Evolutionary conservation across 495 filamentous ascomycete species (phyloP), one percentile per base, ranked within the genome.

Genomic region (Aspergillus biplanus): DNA sequence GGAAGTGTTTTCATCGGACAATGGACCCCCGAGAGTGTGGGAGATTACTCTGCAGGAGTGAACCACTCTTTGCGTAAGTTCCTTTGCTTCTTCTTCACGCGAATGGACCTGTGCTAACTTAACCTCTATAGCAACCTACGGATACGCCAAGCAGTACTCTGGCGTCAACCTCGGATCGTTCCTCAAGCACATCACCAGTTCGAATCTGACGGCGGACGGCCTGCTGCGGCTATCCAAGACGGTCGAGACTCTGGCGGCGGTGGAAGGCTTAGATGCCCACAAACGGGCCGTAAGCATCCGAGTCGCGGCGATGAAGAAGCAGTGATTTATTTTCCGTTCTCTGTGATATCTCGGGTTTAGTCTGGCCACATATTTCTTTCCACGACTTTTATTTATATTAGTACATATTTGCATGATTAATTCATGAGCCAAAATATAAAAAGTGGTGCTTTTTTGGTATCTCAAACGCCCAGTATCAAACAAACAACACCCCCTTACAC

Each of bases 11-110:
- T 99, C 72, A 87, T 97, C 56, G 95, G 95, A 4, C 82, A 87
- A 58, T 99, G 95, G 95, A 97, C 95, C 3, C 95, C 95, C 0
- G 95, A 99, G 78, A 93, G 89, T 67, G 95, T 99, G 15, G 95
- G 95, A 27, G 95, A 99, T 73, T 99, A 99, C 78, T 96, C 92
- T 55, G 95, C 96, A 18, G 95, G 95, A 67, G 93, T 97, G 9
- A 99, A 99, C 77, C 95, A 99, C 78, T 94, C 91, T 42, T 77
- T 99, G 66, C 95, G 93, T 97, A 88, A 85, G 91, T 89, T 61
- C 52, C 53, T 32, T 42, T 33, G 62, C 46, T 33, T 59, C 15
- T 1, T 12, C 1, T 39, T 52, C 27, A 6, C 31, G 8, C 56
- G 55, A 7, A 49, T 6, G 13, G 16, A 58, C 56, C 13, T 27